Evolutionary conservation across 2,329 filamentous ascomycete genomes (phyloP).

Genomic region (Arthrobotrys entomopaga): DNA sequence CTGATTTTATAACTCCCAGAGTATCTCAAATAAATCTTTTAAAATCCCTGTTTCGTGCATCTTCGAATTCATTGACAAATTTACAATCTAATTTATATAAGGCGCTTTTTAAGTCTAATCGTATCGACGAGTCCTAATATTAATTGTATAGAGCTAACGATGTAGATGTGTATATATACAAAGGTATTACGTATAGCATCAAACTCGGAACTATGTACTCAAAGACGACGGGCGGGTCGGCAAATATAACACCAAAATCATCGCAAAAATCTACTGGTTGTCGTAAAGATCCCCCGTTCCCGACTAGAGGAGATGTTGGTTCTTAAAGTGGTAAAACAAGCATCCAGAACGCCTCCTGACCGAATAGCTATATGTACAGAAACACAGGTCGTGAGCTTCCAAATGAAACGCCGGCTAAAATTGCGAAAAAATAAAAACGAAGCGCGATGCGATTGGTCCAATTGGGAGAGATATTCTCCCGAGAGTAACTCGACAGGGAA

Average conservation of each 20-base stretch:
- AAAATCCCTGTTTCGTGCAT: too few relatives aligned
- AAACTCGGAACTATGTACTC: constrained; percentile 12
- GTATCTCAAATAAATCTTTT: too few relatives aligned
- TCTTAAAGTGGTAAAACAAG: constrained; percentile 1
- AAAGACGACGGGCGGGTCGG: neutral
- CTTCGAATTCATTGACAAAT: too few relatives aligned
- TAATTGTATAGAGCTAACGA: constrained; percentile 1
- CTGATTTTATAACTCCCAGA: too few relatives aligned
- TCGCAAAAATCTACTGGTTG: neutral
- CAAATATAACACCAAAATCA: constrained; percentile 1
- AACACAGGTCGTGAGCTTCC: constrained; percentile 10
- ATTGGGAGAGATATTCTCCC: neutral
- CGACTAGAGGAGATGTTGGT: constrained; percentile 1
- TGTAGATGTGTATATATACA: constrained; percentile 16
- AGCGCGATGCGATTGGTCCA: neutral
- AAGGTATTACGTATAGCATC: constrained; percentile 14
- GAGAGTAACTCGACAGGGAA: neutral
- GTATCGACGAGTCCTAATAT: neutral
- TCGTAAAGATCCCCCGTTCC: neutral
- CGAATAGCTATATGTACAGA: constrained; percentile 29
- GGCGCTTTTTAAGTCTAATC: too few relatives aligned
- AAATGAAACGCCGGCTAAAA: constrained; percentile 50
- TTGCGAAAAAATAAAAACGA: constrained; percentile 1
- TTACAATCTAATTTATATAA: too few relatives aligned
- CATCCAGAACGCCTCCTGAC: constrained; percentile 36